These are phyloP conservation scores for Trametes cinnabarina DNA, from an alignment of 768 basidiomycete genomes.

Conservation along the genomic window DNA sequence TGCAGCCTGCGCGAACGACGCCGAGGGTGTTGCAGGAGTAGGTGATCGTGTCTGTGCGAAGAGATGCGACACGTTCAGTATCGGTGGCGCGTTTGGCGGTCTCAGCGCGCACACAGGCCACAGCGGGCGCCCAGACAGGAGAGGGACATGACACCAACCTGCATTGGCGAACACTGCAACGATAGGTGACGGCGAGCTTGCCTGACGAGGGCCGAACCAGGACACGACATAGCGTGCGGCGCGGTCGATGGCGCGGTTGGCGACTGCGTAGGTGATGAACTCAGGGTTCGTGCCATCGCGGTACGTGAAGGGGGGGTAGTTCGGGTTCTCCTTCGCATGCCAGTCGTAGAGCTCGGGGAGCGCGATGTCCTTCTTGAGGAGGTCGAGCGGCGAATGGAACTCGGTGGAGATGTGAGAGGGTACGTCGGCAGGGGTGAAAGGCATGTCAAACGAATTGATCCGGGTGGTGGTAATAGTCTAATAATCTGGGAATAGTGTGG, in stretches of 20 bases:
- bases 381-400: constrained; percentile 2
- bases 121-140: background rate
- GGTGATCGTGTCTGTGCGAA: constrained; percentile 26
- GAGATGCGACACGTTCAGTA: background rate
- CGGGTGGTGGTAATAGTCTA: background rate
- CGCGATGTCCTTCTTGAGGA: constrained; percentile 1
- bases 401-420: constrained; percentile 11
- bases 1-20: constrained; percentile 21
- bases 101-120: background rate
- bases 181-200: constrained; percentile 12
- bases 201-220: background rate
- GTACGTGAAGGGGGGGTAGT: constrained; percentile 35
- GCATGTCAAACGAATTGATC: constrained; percentile 1
- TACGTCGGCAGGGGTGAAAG: constrained; percentile 3
- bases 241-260: constrained; percentile 27
- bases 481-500: background rate
- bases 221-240: constrained; percentile 22
- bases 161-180: constrained; percentile 26
- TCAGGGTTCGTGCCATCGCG: constrained; percentile 16
- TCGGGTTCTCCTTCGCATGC: constrained; percentile 29
- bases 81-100: too few relatives aligned
- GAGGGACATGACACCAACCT: constrained; percentile 1
- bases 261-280: constrained; percentile 26
- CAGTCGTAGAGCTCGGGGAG: constrained; percentile 38
- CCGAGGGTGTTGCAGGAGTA: constrained; percentile 22